Base-by-base conservation (phyloP, 1,284 basidiomycete genomes). In the Naganishia sp. region DNA sequence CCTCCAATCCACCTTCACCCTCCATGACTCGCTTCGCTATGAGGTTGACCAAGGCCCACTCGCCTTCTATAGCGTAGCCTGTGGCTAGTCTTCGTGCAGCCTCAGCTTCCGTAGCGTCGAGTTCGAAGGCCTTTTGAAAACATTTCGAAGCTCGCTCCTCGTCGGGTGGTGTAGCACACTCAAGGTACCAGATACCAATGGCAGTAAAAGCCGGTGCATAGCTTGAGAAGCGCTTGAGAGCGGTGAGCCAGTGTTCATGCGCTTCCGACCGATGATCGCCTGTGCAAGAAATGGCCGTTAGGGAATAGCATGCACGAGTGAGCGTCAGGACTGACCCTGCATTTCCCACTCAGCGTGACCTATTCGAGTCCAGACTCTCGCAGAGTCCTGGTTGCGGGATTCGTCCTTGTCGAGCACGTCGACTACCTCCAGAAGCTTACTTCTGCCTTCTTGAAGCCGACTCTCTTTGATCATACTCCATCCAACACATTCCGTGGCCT, bases 111-210 rank as follows among this genome's bases (percentile, higher is more conserved):
- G 89, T 85, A 1, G 94, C 85, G 78, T 98, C 94, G 2, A 99
- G 86, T 79, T 99, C 96, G 72, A 99, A 98, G 0, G 96, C 96
- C 74, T 96, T 98, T 74, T 99, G 94, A 81, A 97, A 98, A 77
- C 96, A 99, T 76, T 95, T 95, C 18, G 90, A 89, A 1, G 95
- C 90, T 49, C 95, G 87, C 11, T 86, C 85, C 10, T 86, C 86
- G 78, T 99, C 94, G 0, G 88, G 86, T 1, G 92, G 91, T 15
- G 82, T 80, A 15, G 85, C 80, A 63, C 83, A 83, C 61, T 92
- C 88, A 21, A 85, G 81, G 77, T 99, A 99, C 80, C 94, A 95
- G 56, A 92, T 82, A 9, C 96, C 96, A 10, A 99, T 85, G 0
- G 93, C 90, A 0, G 95, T 96, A 78, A 94, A 99, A 0, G 94